These are phyloP conservation scores for Excoecaria cochinchinensis DNA, from an alignment of 345 rosid species.

Conservation along the genomic window DNA sequence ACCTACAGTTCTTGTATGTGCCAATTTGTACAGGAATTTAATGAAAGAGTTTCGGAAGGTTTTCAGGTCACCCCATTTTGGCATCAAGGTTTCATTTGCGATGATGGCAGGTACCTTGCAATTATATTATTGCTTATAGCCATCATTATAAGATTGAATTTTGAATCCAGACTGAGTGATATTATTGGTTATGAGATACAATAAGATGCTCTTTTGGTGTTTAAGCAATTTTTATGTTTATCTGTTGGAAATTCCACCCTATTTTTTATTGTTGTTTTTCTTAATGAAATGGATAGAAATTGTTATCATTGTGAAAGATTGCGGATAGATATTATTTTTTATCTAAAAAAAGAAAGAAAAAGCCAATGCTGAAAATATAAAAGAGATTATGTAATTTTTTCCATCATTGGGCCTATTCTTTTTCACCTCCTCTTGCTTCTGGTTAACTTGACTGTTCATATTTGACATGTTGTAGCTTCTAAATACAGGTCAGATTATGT, in stretches of 20 bases:
- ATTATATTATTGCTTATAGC: background rate
- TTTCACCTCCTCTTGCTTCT: background rate
- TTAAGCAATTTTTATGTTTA: background rate
- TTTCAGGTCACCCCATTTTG: constrained; percentile 92
- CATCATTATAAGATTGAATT: constrained; percentile 9
- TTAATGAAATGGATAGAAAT: background rate
- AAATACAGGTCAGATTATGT: constrained; percentile 62
- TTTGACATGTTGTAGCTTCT: constrained; percentile 21
- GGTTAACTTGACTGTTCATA: background rate
- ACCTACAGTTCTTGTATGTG: constrained; percentile 2
- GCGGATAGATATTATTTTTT: background rate
- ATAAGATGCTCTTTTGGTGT: background rate
- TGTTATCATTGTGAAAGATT: background rate
- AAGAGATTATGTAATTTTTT: background rate
- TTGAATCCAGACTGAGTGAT: background rate
- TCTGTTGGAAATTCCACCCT: background rate
- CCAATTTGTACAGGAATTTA: constrained; percentile 60
- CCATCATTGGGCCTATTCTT: background rate
- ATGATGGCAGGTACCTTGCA: constrained; percentile 63
- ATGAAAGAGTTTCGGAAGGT: constrained; percentile 67
- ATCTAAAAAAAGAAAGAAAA: background rate
- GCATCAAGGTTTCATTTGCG: constrained; percentile 90
- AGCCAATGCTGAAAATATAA: background rate
- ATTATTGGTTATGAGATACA: background rate
- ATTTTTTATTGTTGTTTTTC: background rate